Evolutionary conservation across 306 rosid species (phyloP).

Genomic region (Prinsepia uniflora): DNA sequence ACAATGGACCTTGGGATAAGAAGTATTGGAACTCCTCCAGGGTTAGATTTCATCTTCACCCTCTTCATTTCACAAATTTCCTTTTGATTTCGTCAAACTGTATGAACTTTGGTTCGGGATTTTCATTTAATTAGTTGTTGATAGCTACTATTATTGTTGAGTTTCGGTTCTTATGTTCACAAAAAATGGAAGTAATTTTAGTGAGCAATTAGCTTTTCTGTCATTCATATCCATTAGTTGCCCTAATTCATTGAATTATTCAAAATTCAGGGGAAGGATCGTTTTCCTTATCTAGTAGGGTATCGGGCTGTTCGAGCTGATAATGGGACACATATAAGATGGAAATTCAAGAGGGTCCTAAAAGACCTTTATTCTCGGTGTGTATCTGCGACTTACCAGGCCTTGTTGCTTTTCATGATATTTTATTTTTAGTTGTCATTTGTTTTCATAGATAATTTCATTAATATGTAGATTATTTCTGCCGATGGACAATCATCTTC

Average conservation of each 20-base stretch:
- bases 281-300: slow-evolving; percentile 87
- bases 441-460: slow-evolving; percentile 15
- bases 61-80: slow-evolving; percentile 2
- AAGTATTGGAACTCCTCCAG: slow-evolving; percentile 93
- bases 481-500: slow-evolving; percentile 64
- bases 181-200: background rate
- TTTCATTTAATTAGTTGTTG: background rate
- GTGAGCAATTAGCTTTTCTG: background rate
- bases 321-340: slow-evolving; percentile 61
- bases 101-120: background rate
- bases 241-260: background rate
- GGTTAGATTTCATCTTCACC: slow-evolving; percentile 40
- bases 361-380: slow-evolving; percentile 76
- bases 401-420: slow-evolving; percentile 19
- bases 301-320: slow-evolving; percentile 62
- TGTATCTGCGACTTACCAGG: slow-evolving; percentile 16
- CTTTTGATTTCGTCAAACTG: background rate
- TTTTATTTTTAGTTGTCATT: slow-evolving; percentile 5
- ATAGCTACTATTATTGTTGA: no score
- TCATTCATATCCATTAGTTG: background rate
- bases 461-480: slow-evolving; percentile 48
- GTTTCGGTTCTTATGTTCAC: no score
- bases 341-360: slow-evolving; percentile 79
- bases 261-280: slow-evolving; percentile 72
- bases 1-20: slow-evolving; percentile 77